phyloP scores from a whole-genome alignment of 352 stramenopile genomes.

The Pilasporangium apinafurcum region DNA sequence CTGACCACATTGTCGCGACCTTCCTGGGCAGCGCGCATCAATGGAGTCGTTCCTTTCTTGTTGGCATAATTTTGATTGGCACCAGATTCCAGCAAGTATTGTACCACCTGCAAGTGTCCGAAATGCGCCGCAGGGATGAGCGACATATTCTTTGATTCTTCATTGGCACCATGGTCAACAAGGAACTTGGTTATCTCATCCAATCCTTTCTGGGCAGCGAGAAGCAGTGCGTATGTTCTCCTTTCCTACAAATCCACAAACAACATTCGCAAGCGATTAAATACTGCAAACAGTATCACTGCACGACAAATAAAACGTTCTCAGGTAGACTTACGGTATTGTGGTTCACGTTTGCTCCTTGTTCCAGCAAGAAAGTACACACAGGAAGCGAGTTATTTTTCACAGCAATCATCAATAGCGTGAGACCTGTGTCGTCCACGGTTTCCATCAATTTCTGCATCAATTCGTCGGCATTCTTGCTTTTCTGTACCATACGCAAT shows the following conservation, averaged over 20 bases:
- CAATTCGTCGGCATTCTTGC: conserved; percentile 32
- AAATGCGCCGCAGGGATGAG: conserved; percentile 84
- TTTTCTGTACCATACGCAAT: conserved; percentile 50
- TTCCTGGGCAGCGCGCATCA: conserved; percentile 85
- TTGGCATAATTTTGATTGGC: conserved; percentile 82
- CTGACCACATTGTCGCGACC: conserved; percentile 69
- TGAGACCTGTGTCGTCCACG: conserved; percentile 79
- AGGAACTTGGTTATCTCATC: conserved; percentile 66
- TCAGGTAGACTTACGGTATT: conserved; percentile 42
- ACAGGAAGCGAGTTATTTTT: conserved; percentile 50
- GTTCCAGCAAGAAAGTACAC: conserved; percentile 54
- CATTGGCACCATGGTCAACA: conserved; percentile 53
- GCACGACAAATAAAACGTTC: conserved; percentile 3
- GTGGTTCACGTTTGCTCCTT: conserved; percentile 78
- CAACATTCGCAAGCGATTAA: neutral
- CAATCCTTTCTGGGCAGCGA: conserved; percentile 81
- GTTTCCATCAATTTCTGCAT: conserved; percentile 41
- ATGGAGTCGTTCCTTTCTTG: conserved; percentile 80
- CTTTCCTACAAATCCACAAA: conserved; percentile 40
- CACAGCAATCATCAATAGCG: conserved; percentile 77
- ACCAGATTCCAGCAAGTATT: conserved; percentile 59
- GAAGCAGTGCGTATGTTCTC: conserved; percentile 65
- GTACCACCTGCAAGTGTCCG: conserved; percentile 66
- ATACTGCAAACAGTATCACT: neutral
- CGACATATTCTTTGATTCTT: conserved; percentile 82